phyloP scores from a whole-genome alignment of 1,139 yeast species.

The Zygosaccharomyces sapae region DNA sequence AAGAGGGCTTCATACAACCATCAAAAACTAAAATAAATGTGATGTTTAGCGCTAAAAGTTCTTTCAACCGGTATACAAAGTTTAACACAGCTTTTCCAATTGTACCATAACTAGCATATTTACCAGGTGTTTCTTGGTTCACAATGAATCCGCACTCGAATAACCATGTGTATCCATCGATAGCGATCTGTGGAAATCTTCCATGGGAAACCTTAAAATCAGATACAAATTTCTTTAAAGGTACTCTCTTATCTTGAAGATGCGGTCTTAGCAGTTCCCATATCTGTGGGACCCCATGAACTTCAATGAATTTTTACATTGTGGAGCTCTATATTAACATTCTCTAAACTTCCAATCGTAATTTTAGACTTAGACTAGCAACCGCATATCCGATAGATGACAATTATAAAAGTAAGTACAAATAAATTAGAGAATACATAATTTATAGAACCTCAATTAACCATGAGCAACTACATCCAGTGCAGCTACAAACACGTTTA shows the following conservation, averaged over 20 bases:
- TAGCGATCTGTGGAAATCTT: constrained; percentile 57
- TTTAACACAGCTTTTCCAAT: constrained; percentile 36
- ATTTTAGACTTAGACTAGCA: neutral
- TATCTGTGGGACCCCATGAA: constrained; percentile 53
- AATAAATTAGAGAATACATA: constrained; percentile 2
- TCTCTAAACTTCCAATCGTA: neutral
- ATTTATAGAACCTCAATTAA: neutral
- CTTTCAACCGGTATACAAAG: constrained; percentile 51
- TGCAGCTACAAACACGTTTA: constrained; percentile 11
- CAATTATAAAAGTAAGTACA: neutral
- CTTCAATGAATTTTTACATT: neutral
- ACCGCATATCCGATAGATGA: neutral
- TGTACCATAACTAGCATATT: constrained; percentile 22
- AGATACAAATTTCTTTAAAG: constrained; percentile 45
- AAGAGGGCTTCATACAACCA: constrained; percentile 56
- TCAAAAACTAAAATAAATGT: constrained; percentile 70
- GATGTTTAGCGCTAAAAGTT: constrained; percentile 50
- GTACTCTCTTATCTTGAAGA: constrained; percentile 42
- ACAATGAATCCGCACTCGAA: constrained; percentile 46
- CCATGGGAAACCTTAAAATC: constrained; percentile 40
- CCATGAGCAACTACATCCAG: constrained; percentile 16
- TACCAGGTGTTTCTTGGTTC: constrained; percentile 12
- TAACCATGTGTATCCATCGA: constrained; percentile 69
- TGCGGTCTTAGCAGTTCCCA: constrained; percentile 49
- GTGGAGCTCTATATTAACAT: neutral